Conservation (phyloP, 1,284 basidiomycete genomes). For the Cryptococcus amylolentus region DNA sequence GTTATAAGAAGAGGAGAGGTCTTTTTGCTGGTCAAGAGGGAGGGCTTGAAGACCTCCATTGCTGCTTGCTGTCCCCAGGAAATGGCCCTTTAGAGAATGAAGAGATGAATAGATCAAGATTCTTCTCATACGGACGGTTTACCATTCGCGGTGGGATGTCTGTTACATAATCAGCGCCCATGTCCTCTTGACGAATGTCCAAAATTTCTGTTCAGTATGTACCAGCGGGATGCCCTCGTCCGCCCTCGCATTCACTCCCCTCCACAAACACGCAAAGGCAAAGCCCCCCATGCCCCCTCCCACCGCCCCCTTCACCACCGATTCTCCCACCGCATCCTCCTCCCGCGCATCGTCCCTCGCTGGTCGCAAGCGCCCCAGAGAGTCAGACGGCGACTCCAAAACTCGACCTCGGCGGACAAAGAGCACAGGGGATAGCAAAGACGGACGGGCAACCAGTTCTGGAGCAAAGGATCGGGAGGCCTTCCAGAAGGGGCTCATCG, state of each 20-base stretch:
- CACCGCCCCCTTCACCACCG: conserved; percentile 16
- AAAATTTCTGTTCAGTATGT: no score
- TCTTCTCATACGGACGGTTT: no score
- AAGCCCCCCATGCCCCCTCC: conserved; percentile 10
- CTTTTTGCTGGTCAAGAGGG: no score
- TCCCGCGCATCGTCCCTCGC: conserved; percentile 37
- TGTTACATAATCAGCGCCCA: no score
- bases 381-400: conserved; percentile 28
- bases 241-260: conserved; percentile 19
- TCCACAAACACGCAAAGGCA: conserved; percentile 8
- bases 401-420: conserved; percentile 39
- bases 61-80: no score
- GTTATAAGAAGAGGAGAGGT: no score
- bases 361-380: conserved; percentile 42
- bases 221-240: conserved; percentile 18
- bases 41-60: no score
- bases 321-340: conserved; percentile 14
- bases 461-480: conserved; percentile 36
- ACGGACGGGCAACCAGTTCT: conserved; percentile 4
- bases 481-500: conserved; percentile 47
- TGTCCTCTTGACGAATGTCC: no score
- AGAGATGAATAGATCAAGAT: no score
- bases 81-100: no score
- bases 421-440: conserved; percentile 36
- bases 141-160: no score